Evolutionary conservation across 2,329 filamentous ascomycete genomes (phyloP).

Genomic region (Aaosphaeria pasadenensis): DNA sequence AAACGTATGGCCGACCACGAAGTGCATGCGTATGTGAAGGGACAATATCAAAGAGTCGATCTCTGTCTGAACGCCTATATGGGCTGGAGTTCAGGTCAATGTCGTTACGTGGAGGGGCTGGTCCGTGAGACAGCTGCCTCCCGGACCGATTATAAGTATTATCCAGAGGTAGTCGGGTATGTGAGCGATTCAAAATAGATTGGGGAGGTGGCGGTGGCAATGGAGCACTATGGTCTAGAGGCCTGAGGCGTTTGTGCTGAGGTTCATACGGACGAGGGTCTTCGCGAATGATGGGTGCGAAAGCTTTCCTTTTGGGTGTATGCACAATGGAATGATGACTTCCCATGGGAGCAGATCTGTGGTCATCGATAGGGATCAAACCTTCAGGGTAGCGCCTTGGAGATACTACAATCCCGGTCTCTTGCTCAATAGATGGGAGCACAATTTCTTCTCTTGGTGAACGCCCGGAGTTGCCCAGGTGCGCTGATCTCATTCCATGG

Average conservation of each 20-base stretch:
- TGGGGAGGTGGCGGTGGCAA: not conserved
- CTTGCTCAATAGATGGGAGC: constrained; percentile 9
- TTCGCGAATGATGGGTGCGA: not conserved
- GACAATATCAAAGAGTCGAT: no score
- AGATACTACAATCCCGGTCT: not conserved
- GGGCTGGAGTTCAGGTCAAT: constrained; percentile 1
- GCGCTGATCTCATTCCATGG: not conserved
- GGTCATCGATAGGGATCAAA: not conserved
- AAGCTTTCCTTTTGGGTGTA: not conserved
- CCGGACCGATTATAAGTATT: not conserved
- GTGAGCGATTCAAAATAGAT: not conserved
- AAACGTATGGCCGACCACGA: no score
- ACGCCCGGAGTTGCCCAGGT: not conserved
- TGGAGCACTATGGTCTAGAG: not conserved
- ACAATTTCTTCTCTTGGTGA: not conserved
- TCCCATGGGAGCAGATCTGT: not conserved
- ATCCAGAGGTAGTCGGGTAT: not conserved
- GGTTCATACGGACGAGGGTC: not conserved
- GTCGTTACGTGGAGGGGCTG: not conserved
- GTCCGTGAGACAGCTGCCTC: no score
- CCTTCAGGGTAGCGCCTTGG: not conserved
- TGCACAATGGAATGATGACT: not conserved
- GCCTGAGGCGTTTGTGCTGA: not conserved
- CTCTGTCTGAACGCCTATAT: not conserved
- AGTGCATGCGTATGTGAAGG: no score